A percentile compares a stretch with the other conserved stretches of the same genome.
Conservation (phyloP, 345 rosid genomes). For the Arabidopsis suecica region DNA sequence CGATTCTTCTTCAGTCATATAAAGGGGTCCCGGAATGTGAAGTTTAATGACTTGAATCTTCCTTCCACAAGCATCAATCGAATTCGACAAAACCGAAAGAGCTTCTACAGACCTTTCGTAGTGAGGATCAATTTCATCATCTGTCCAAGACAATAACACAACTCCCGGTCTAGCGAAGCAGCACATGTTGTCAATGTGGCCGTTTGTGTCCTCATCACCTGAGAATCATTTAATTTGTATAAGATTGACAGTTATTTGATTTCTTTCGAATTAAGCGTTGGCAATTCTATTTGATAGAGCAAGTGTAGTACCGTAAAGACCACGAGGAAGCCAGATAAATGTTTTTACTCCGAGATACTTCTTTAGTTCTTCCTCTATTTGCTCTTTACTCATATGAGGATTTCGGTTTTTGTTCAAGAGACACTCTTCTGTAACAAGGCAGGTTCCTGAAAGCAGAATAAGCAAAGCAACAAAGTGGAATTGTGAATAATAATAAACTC, state of each 20-base stretch:
- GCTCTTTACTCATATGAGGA: slow-evolving; percentile 71
- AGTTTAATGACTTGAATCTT: slow-evolving; percentile 77
- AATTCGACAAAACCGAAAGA: slow-evolving; percentile 57
- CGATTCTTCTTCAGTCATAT: slow-evolving; percentile 86
- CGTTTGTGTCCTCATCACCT: slow-evolving; percentile 99
- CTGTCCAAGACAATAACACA: slow-evolving; percentile 85
- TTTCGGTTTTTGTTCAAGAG: slow-evolving; percentile 87
- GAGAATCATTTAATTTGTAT: slow-evolving; percentile 13
- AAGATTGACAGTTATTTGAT: neutral
- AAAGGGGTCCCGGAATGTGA: slow-evolving; percentile 83
- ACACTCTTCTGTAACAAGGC: slow-evolving; percentile 94
- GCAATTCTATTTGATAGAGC: neutral
- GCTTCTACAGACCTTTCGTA: slow-evolving; percentile 76
- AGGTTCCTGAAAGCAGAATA: slow-evolving; percentile 64
- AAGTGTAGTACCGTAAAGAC: slow-evolving; percentile 65
- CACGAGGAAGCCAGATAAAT: slow-evolving; percentile 86
- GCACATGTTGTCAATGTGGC: slow-evolving; percentile 96
- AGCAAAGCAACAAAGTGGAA: neutral
- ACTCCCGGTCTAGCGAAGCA: slow-evolving; percentile 91
- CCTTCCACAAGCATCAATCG: slow-evolving; percentile 76
- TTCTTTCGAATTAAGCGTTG: neutral
- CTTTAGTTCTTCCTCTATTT: slow-evolving; percentile 80
- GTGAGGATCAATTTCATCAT: slow-evolving; percentile 73
- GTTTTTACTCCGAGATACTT: slow-evolving; percentile 71
- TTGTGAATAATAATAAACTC: neutral